These are phyloP conservation scores for Metarhizium brunneum DNA, from an alignment of 2,329 filamentous ascomycete genomes.

Conservation along the genomic window DNA sequence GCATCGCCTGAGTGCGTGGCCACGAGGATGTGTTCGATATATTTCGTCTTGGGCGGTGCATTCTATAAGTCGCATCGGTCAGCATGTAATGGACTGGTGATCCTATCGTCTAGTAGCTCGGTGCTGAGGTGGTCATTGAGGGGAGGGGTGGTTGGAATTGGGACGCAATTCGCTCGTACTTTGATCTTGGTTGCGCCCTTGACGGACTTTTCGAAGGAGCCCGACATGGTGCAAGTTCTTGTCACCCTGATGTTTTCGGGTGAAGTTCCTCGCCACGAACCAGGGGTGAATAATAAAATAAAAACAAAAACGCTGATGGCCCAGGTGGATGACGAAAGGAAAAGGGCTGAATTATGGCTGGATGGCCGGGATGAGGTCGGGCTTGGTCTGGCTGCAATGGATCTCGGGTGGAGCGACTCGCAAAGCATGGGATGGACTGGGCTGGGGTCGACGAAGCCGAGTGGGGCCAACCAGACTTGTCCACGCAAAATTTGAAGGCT, in stretches of 20 bases:
- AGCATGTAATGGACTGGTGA: neutral
- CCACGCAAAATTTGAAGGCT: neutral
- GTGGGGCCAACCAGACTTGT: neutral
- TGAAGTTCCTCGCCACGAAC: neutral
- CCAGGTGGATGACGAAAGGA: slow-evolving; percentile 2
- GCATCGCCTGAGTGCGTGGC: slow-evolving; percentile 92
- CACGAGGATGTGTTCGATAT: slow-evolving; percentile 95
- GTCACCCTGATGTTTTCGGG: neutral
- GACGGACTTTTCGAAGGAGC: slow-evolving; percentile 96
- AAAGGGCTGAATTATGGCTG: neutral
- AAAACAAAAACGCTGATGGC: neutral
- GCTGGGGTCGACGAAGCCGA: neutral
- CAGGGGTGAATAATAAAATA: neutral
- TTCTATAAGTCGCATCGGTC: slow-evolving; percentile 42
- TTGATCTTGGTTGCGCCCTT: slow-evolving; percentile 98
- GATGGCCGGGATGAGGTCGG: slow-evolving; percentile 2
- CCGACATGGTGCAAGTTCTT: slow-evolving; percentile 49
- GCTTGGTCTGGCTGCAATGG: slow-evolving; percentile 2
- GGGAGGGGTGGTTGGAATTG: neutral
- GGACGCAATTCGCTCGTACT: slow-evolving; percentile 35
- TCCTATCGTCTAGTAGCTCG: neutral
- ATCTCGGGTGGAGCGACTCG: neutral
- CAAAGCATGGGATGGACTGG: neutral
- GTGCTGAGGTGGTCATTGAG: neutral
- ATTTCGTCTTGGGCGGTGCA: slow-evolving; percentile 96